Evolutionary conservation across 192 early-diverging fungal species (phyloP).

Genomic region (Diversispora epigaea): DNA sequence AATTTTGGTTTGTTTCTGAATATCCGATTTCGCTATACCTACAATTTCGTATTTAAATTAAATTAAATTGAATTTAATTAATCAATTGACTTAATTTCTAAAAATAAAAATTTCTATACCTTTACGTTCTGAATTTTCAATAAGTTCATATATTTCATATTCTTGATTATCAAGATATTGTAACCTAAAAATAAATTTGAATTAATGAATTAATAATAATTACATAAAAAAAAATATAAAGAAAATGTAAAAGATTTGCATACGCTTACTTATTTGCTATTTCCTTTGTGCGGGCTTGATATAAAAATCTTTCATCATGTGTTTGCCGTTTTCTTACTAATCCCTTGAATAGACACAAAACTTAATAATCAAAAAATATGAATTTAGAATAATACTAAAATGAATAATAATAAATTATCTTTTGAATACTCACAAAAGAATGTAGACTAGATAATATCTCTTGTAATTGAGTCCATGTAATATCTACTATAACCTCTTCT

Average conservation of each 20-base stretch:
- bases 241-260: not conserved
- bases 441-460: slow-evolving; percentile 2
- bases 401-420: not conserved
- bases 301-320: slow-evolving; percentile 13
- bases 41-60: too few relatives aligned
- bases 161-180: slow-evolving; percentile 8
- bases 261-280: not conserved
- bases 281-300: slow-evolving; percentile 22
- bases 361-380: not conserved
- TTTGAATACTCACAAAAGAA: not conserved
- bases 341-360: not conserved
- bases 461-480: not conserved
- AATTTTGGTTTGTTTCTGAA: slow-evolving; percentile 10
- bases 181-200: not conserved
- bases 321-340: slow-evolving; percentile 23
- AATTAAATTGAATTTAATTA: too few relatives aligned
- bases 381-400: not conserved
- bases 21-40: slow-evolving; percentile 15
- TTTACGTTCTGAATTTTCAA: slow-evolving; percentile 22
- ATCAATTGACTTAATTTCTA: not conserved
- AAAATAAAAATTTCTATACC: not conserved
- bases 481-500: not conserved
- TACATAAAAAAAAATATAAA: not conserved
- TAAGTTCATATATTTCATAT: slow-evolving; percentile 16
- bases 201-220: not conserved